Conservation (phyloP, 345 rosid species). For the Passiflora organensis region DNA sequence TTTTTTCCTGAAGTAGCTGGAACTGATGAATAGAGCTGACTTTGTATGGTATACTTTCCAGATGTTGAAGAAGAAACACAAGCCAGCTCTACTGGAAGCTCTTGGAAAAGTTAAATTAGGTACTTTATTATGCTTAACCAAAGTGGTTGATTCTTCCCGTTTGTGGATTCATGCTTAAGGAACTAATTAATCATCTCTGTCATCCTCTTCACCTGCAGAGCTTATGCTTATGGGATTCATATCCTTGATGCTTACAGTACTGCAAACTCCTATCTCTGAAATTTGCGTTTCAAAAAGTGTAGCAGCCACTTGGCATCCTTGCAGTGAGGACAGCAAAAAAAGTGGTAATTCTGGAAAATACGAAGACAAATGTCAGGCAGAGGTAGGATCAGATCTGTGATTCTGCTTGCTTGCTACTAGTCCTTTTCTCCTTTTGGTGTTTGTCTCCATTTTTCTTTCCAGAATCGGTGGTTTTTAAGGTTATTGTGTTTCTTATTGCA, state of each 20-base stretch:
- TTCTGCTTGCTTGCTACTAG: no score
- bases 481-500: slow-evolving; percentile 19
- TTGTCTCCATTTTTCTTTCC: no score
- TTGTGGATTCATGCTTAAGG: background rate
- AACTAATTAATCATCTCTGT: background rate
- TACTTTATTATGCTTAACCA: slow-evolving; percentile 13
- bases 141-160: background rate
- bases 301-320: slow-evolving; percentile 70
- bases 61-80: slow-evolving; percentile 32
- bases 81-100: slow-evolving; percentile 68
- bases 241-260: slow-evolving; percentile 55
- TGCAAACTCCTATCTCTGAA: slow-evolving; percentile 36
- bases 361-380: slow-evolving; percentile 40
- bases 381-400: slow-evolving; percentile 23
- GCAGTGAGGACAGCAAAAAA: slow-evolving; percentile 15
- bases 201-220: slow-evolving; percentile 34
- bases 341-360: slow-evolving; percentile 12
- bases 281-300: slow-evolving; percentile 42
- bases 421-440: no score
- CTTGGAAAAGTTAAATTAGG: slow-evolving; percentile 95
- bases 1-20: no score
- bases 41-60: no score
- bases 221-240: slow-evolving; percentile 75
- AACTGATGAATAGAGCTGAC: no score
- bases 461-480: no score